These are phyloP conservation scores for Lodderomyces orthopsilosis DNA, from an alignment of 1,139 yeast species.

Conservation along the genomic window DNA sequence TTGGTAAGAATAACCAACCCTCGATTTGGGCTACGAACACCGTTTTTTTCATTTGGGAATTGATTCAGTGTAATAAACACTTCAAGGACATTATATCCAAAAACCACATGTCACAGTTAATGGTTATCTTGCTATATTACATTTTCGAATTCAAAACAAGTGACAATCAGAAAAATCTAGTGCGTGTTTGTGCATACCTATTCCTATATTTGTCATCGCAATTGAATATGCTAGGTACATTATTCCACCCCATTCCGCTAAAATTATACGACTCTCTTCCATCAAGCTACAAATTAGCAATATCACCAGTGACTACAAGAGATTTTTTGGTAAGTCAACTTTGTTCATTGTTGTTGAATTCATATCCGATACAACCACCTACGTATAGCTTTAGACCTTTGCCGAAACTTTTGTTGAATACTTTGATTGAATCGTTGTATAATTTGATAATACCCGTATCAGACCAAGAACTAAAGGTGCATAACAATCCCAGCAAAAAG, in stretches of 20 bases:
- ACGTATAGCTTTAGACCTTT: constrained; percentile 6
- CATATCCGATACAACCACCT: constrained; percentile 1
- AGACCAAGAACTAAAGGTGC: constrained; percentile 14
- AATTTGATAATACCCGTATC: constrained; percentile 54
- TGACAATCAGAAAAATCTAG: constrained; percentile 40
- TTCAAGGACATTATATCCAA: constrained; percentile 50
- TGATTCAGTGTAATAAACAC: constrained; percentile 65
- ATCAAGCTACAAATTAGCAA: constrained; percentile 35
- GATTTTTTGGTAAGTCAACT: constrained; percentile 60
- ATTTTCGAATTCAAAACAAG: constrained; percentile 43
- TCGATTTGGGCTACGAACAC: constrained; percentile 56
- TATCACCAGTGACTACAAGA: constrained; percentile 49
- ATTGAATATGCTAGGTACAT: constrained; percentile 29
- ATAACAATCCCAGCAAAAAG: constrained; percentile 26
- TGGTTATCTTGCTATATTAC: constrained; percentile 55
- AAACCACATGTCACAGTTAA: constrained; percentile 51
- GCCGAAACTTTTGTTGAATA: constrained; percentile 17
- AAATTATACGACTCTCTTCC: constrained; percentile 48
- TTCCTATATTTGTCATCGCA: constrained; percentile 61
- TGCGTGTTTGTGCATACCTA: constrained; percentile 60
- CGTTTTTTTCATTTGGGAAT: constrained; percentile 69
- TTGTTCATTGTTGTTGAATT: constrained; percentile 24
- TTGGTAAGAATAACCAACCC: constrained; percentile 27
- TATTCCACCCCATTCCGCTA: constrained; percentile 39
- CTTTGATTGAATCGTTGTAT: constrained; percentile 55